Conservation (phyloP, 805 yeast species). For the Candida lessepsii region DNA sequence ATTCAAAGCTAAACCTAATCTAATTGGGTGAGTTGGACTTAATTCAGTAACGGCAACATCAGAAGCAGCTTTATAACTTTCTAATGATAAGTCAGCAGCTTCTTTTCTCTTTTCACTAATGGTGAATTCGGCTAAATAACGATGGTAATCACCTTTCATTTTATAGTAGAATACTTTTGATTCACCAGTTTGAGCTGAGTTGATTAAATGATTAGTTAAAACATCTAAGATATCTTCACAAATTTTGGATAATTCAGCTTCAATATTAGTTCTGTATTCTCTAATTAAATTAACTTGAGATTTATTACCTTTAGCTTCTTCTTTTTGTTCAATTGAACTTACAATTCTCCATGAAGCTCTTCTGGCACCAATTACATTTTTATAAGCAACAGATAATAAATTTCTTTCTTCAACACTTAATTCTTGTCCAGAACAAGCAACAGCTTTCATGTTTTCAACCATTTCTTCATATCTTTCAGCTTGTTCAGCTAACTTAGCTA, state of each 20-base stretch:
- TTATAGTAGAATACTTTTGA: conserved; percentile 97
- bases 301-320: conserved; percentile 93
- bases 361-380: conserved; percentile 97
- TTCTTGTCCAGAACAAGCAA: conserved; percentile 94
- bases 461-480: conserved; percentile 99
- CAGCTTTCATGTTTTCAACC: conserved; percentile 98
- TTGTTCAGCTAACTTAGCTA: conserved; percentile 98
- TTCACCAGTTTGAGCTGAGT: conserved; percentile 94
- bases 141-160: conserved; percentile 99
- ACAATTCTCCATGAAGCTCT: conserved; percentile 99
- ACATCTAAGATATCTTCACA: conserved; percentile 92
- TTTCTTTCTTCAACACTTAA: conserved; percentile 97
- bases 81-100: conserved; percentile 89
- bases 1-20: conserved; percentile 96
- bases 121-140: conserved; percentile 97
- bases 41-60: conserved; percentile 96
- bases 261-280: conserved; percentile 93
- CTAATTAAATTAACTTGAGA: conserved; percentile 85
- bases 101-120: conserved; percentile 86
- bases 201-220: conserved; percentile 84
- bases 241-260: conserved; percentile 85
- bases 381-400: conserved; percentile 94
- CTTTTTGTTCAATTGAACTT: conserved; percentile 96
- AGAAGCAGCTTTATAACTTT: conserved; percentile 92
- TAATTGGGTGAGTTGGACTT: conserved; percentile 98